phyloP scores from a whole-genome alignment of 257 asterid genomes.

The Perilla frutescens region DNA sequence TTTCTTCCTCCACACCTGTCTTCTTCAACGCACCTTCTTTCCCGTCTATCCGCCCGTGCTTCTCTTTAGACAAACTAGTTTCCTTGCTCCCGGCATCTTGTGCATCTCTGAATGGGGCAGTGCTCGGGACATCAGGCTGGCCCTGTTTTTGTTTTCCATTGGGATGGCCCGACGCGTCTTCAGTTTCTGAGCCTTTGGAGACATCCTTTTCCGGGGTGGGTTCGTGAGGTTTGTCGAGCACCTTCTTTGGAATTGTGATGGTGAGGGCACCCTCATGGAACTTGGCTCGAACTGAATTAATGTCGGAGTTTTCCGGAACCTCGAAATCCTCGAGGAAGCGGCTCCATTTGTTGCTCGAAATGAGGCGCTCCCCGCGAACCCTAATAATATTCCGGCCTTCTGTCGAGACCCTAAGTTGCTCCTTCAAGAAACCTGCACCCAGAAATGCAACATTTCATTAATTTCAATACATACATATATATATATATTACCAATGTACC shows the following conservation, averaged over 20 bases:
- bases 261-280: conserved; percentile 57
- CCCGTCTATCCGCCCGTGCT: background rate
- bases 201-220: conserved; percentile 9
- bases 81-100: conserved; percentile 1
- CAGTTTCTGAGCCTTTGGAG: conserved; percentile 1
- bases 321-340: conserved; percentile 66
- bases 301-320: conserved; percentile 52
- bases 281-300: conserved; percentile 54
- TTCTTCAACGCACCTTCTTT: background rate
- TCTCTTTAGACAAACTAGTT: background rate
- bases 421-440: conserved; percentile 55
- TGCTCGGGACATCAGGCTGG: background rate
- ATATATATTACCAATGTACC: background rate
- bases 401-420: conserved; percentile 62
- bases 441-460: background rate
- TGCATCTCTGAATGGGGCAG: background rate
- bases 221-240: conserved; percentile 30
- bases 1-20: conserved; percentile 14
- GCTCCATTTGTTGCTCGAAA: conserved; percentile 65
- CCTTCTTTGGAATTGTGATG: conserved; percentile 56
- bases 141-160: background rate
- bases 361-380: conserved; percentile 60
- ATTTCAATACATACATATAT: too few species aligned
- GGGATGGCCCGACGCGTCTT: background rate
- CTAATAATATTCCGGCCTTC: conserved; percentile 56